phyloP scores from a whole-genome alignment of 768 basidiomycete genomes.

The Kondoa malvinella region DNA sequence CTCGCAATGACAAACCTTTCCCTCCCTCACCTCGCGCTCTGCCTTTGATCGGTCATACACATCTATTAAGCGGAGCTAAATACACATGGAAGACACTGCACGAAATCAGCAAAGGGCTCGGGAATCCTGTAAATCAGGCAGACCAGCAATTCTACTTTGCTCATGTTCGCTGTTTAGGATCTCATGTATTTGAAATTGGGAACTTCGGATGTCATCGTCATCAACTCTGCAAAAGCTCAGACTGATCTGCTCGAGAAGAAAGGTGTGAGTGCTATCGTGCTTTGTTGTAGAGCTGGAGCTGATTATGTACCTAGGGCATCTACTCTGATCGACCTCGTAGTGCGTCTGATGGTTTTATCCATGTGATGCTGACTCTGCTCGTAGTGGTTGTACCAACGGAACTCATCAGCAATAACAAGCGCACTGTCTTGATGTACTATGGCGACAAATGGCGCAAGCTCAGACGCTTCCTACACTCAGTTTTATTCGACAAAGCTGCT shows the following conservation, averaged over 20 bases:
- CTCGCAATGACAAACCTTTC: not conserved
- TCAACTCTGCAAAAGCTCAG: constrained; percentile 7
- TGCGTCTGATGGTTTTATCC: too few species aligned
- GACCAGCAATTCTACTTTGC: not conserved
- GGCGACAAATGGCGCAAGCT: constrained; percentile 6
- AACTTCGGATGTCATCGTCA: constrained; percentile 5
- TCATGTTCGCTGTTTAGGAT: too few species aligned
- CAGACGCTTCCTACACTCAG: not conserved
- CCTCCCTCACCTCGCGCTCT: constrained; percentile 7
- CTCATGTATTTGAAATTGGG: constrained; percentile 14
- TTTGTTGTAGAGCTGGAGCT: too few species aligned
- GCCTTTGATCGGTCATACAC: constrained; percentile 9
- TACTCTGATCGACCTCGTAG: constrained; percentile 15
- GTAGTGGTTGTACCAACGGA: constrained; percentile 11
- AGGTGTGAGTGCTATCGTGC: not conserved
- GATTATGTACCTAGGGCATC: too few species aligned
- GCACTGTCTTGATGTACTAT: constrained; percentile 9
- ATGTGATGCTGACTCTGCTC: too few species aligned
- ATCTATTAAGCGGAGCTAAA: not conserved
- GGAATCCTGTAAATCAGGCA: not conserved
- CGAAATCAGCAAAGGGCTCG: not conserved
- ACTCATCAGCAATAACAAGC: constrained; percentile 8
- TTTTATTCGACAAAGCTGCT: constrained; percentile 8
- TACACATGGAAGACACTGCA: constrained; percentile 10
- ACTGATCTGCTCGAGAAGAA: constrained; percentile 9